phyloP scores from a whole-genome alignment of 352 stramenopile species.

The Pythium angustatum region DNA sequence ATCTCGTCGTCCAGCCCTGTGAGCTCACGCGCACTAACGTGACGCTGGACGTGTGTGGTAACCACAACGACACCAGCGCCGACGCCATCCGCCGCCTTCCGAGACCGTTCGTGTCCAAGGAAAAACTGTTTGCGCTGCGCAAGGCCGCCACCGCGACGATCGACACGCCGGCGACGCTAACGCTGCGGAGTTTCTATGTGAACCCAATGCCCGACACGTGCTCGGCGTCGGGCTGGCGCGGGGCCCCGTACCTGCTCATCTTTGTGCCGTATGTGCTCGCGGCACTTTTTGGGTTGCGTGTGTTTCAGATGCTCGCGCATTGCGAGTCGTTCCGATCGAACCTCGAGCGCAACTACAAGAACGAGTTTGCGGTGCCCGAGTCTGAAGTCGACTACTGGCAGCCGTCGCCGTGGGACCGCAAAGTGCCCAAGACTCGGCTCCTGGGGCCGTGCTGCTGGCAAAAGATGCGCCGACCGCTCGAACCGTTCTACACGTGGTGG shows the following conservation, averaged over 20 bases:
- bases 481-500: conserved; percentile 80
- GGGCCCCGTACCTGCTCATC: conserved; percentile 51
- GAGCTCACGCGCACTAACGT: conserved; percentile 15
- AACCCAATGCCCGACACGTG: conserved; percentile 68
- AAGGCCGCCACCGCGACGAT: conserved; percentile 2
- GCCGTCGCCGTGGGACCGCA: conserved; percentile 65
- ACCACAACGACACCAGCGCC: conserved; percentile 37
- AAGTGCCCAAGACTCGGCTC: conserved; percentile 64
- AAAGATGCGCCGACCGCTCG: conserved; percentile 58
- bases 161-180: background rate
- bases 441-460: conserved; percentile 65
- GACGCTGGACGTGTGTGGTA: background rate
- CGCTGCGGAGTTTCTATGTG: conserved; percentile 37
- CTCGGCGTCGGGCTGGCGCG: conserved; percentile 45
- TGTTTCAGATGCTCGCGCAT: conserved; percentile 60
- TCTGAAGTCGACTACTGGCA: conserved; percentile 78
- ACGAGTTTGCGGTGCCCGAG: conserved; percentile 53
- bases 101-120: conserved; percentile 36
- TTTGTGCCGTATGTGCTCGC: conserved; percentile 61
- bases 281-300: conserved; percentile 49
- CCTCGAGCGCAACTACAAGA: conserved; percentile 59
- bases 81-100: conserved; percentile 41
- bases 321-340: conserved; percentile 65
- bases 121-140: conserved; percentile 52
- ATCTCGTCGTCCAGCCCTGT: conserved; percentile 63